Percentiles rank a stretch among this genome's conserved stretches.
These are phyloP conservation scores for Fusarium buharicum DNA, from an alignment of 2,329 filamentous ascomycete genomes.

Conservation along the genomic window DNA sequence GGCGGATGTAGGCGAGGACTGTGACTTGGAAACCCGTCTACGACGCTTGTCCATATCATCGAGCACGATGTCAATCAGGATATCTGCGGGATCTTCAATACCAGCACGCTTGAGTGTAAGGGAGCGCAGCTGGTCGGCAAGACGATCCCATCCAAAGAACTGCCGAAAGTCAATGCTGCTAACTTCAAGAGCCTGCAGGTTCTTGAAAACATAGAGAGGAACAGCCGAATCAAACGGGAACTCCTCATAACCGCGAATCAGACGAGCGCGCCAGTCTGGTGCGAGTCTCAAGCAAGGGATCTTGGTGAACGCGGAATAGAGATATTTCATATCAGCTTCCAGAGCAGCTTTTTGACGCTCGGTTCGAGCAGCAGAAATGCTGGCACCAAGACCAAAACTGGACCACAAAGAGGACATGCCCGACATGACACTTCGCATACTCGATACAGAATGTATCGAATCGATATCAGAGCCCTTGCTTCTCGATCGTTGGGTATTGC, in stretches of 20 bases:
- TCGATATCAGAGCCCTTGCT: conserved; percentile 83
- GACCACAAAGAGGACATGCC: conserved; percentile 95
- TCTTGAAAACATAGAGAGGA: conserved; percentile 97
- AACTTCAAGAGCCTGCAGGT: conserved; percentile 91
- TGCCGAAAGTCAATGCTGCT: conserved; percentile 96
- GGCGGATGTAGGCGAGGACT: conserved; percentile 79
- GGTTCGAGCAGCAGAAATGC: conserved; percentile 81
- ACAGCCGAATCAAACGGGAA: conserved; percentile 98
- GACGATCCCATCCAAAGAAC: conserved; percentile 95
- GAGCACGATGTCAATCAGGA: conserved; percentile 91
- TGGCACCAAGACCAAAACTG: conserved; percentile 82
- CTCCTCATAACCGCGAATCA: conserved; percentile 95
- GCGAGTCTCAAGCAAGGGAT: conserved; percentile 90
- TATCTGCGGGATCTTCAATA: conserved; percentile 88
- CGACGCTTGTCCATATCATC: conserved; percentile 96
- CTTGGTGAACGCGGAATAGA: conserved; percentile 98
- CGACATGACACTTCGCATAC: conserved; percentile 96
- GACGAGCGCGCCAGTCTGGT: conserved; percentile 89
- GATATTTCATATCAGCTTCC: conserved; percentile 89
- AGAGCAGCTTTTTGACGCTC: conserved; percentile 90
- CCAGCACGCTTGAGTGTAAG: conserved; percentile 88
- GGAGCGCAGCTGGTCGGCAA: conserved; percentile 91
- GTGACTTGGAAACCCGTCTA: conserved; percentile 85
- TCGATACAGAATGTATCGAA: conserved; percentile 95
- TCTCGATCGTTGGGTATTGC: conserved; percentile 79